Base-by-base conservation (phyloP, 345 rosid species). In the Hibiscus tridactylites region DNA sequence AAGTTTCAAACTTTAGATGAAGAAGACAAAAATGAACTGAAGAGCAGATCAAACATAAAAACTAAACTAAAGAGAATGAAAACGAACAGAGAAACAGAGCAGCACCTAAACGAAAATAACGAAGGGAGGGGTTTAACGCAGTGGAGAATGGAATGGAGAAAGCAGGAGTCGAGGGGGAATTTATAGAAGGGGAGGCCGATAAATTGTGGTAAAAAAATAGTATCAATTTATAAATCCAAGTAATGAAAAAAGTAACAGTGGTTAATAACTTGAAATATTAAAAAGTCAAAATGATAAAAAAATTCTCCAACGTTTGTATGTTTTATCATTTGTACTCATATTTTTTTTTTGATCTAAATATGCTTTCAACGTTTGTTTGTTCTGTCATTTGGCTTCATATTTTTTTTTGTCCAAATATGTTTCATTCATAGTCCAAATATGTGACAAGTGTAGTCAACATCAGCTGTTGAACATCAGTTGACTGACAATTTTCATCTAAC, bases 81-180 rank as follows among this genome's bases (percentile, higher is more conserved):
- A 28, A 66, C 9, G 24, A 11, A 46, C 12, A 54, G 15, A 73
- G 70, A 47, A 74, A 15, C 31, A 68, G 42, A 47, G 24, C 9
- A 74, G 19, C 71, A 74, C 77, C 77, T 68, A 68, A 74, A 58
- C 68, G 65, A 31, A 74, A 59, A 57, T 70, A 74, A 74, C 21
- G 59, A n/a, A 37, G 17, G 28, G 46, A 7, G 19, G 61, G 71
- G 59, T 2, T 67, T 68, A 68, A 68, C 35, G 61, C 60, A 66
- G 47, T 28, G 50, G 24, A 37, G 62, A 74, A 74, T 31, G 50
- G 60, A 68, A 69, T 74, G 73, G 29, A 33, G 29, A 13, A 60
- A 19, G 24, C 52, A 3, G 12, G 26, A 59, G 31, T 31, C 8
- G 6, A 2, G 53, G 33, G 10, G 54, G 16, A 50, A 68, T 74